A percentile compares a stretch with the other conserved stretches of the same genome.
Conservation (phyloP, 1,139 yeast genomes). For the Arxiozyma bovina region DNA sequence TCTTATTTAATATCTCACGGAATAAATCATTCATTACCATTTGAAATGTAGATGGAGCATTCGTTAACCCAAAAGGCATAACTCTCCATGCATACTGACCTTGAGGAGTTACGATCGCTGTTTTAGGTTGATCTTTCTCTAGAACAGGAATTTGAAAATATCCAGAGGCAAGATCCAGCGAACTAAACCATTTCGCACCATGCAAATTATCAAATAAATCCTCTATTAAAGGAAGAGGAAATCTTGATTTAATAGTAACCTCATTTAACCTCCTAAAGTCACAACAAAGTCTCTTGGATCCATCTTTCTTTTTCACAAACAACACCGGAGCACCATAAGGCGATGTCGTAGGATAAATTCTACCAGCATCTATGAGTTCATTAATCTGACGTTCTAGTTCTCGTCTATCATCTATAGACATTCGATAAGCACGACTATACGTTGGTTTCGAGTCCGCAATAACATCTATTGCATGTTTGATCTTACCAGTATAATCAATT, state of each 20-base stretch:
- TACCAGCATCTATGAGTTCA: conserved; percentile 9
- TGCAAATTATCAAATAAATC: conserved; percentile 7
- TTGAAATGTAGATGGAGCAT: conserved; percentile 7
- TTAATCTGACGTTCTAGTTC: conserved; percentile 2
- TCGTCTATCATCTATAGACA: neutral
- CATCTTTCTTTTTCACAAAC: conserved; percentile 19
- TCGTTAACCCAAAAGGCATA: conserved; percentile 7
- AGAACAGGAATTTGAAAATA: conserved; percentile 8
- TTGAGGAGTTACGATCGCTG: conserved; percentile 9
- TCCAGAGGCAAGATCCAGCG: conserved; percentile 6
- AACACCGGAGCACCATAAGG: conserved; percentile 16
- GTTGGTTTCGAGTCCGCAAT: neutral
- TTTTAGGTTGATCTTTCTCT: conserved; percentile 7
- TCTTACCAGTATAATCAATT: too few relatives aligned
- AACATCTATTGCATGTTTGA: neutral
- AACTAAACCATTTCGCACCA: conserved; percentile 1
- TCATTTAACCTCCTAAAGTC: conserved; percentile 21
- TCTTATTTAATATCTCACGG: conserved; percentile 6
- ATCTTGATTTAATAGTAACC: conserved; percentile 15
- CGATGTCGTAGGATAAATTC: conserved; percentile 9
- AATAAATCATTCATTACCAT: conserved; percentile 10
- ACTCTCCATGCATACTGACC: conserved; percentile 7
- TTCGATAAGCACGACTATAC: conserved; percentile 8
- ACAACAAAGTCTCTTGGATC: conserved; percentile 15
- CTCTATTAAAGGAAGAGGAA: conserved; percentile 21